Evolutionary conservation across 352 stramenopile species (phyloP).

Genomic region (Phytopythium vexans): DNA sequence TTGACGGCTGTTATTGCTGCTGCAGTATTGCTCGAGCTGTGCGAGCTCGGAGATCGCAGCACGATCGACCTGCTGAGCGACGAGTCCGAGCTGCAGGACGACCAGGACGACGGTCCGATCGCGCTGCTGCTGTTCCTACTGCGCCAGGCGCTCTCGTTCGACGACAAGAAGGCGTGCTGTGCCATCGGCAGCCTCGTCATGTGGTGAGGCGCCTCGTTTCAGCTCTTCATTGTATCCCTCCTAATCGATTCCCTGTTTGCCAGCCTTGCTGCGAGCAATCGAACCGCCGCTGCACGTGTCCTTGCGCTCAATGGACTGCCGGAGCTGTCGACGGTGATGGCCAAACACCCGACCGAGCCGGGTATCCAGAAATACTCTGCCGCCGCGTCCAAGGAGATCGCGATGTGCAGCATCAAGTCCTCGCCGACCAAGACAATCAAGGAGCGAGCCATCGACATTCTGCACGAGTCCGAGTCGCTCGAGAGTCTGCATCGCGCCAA

Average conservation of each 20-base stretch:
- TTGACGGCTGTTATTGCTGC: not conserved
- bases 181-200: constrained; percentile 70
- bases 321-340: constrained; percentile 75
- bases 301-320: constrained; percentile 54
- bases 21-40: constrained; percentile 66
- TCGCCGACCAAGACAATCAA: constrained; percentile 31
- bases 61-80: constrained; percentile 55
- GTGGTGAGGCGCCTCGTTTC: constrained; percentile 31
- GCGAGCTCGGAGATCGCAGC: constrained; percentile 56
- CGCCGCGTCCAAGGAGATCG: constrained; percentile 55
- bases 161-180: constrained; percentile 82
- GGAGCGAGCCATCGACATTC: constrained; percentile 36
- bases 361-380: constrained; percentile 69
- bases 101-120: constrained; percentile 52
- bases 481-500: constrained; percentile 19
- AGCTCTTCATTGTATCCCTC: not conserved
- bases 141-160: constrained; percentile 61
- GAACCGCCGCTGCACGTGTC: constrained; percentile 43
- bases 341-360: constrained; percentile 61
- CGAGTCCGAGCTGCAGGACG: constrained; percentile 23
- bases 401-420: constrained; percentile 42
- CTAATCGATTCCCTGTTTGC: too few relatives aligned
- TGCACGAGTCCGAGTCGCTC: constrained; percentile 35
- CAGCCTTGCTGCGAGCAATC: constrained; percentile 56
- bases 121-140: constrained; percentile 70